Conservation (phyloP, 2,329 filamentous ascomycete species). For the Clonostachys solani region DNA sequence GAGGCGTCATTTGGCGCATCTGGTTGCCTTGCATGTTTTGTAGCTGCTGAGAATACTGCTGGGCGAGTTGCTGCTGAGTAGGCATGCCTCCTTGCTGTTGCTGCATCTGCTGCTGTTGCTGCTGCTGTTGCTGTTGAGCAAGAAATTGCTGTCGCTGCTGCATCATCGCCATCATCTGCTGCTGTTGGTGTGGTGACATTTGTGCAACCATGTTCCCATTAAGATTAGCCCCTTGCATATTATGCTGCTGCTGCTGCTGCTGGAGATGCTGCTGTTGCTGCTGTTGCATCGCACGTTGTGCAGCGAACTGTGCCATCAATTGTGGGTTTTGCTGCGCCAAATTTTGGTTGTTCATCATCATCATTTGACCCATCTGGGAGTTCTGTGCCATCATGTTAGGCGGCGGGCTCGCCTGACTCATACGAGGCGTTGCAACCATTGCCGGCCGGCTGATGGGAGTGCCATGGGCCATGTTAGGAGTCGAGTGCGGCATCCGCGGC, state of each 20-base stretch:
- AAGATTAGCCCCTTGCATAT: constrained; percentile 24
- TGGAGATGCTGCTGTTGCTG: constrained; percentile 31
- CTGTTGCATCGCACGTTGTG: constrained; percentile 27
- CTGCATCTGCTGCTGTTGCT: constrained; percentile 23
- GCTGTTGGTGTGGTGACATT: constrained; percentile 9
- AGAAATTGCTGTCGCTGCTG: constrained; percentile 31
- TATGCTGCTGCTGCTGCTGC: constrained; percentile 30
- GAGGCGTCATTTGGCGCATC: constrained; percentile 24
- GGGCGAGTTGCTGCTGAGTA: constrained; percentile 34
- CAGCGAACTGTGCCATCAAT: constrained; percentile 15
- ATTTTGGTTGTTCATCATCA: constrained; percentile 51
- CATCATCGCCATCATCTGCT: constrained; percentile 29
- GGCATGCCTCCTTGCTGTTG: constrained; percentile 30
- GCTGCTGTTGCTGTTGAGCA: constrained; percentile 30
- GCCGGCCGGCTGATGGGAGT: constrained; percentile 52
- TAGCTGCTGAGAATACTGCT: constrained; percentile 37
- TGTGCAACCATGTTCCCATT: constrained; percentile 22
- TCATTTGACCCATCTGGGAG: constrained; percentile 46
- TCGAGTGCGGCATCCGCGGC: constrained; percentile 56
- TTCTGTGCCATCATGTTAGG: constrained; percentile 54
- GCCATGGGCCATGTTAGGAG: constrained; percentile 55
- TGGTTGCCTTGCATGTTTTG: constrained; percentile 32
- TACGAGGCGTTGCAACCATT: constrained; percentile 54
- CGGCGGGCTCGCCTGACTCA: constrained; percentile 59
- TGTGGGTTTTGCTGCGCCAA: constrained; percentile 39